phyloP scores from a whole-genome alignment of 371 early-diverging fungal genomes.

The Mortierella sp. region DNA sequence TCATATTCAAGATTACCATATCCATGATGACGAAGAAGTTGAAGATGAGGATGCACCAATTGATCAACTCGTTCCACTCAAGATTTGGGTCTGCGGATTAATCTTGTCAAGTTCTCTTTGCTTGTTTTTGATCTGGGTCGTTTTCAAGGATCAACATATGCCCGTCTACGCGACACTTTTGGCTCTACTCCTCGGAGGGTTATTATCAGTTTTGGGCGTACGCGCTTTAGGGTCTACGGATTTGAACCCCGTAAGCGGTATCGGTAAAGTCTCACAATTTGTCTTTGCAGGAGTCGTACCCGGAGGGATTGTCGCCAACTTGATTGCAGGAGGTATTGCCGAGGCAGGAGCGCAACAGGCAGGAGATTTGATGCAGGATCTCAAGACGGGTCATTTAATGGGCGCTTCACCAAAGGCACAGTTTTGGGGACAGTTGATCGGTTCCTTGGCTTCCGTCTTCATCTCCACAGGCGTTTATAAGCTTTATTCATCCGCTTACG shows the following conservation, averaged over 20 bases:
- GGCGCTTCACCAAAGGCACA: conserved; percentile 88
- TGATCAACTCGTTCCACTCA: conserved; percentile 64
- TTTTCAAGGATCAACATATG: conserved; percentile 66
- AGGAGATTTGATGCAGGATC: conserved; percentile 90
- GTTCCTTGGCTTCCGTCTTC: conserved; percentile 79
- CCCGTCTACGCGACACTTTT: conserved; percentile 62
- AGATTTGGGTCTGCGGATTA: conserved; percentile 73
- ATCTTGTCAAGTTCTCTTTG: conserved; percentile 67
- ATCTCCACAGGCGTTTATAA: conserved; percentile 77
- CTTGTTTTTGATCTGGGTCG: conserved; percentile 66
- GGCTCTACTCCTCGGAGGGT: conserved; percentile 63
- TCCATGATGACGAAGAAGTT: conserved; percentile 22
- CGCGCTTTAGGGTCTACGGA: conserved; percentile 88
- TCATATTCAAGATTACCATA: conserved; percentile 1
- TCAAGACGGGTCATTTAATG: conserved; percentile 88
- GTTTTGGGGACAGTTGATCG: conserved; percentile 88
- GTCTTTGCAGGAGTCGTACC: conserved; percentile 83
- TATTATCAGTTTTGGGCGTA: conserved; percentile 69
- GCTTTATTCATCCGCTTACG: conserved; percentile 79
- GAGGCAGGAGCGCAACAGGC: conserved; percentile 83
- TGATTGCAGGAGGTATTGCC: conserved; percentile 90
- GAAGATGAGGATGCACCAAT: conserved; percentile 61
- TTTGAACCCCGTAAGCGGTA: conserved; percentile 86
- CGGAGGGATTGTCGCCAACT: conserved; percentile 80
- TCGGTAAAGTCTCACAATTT: conserved; percentile 89